Conservation (phyloP, 2,329 filamentous ascomycete genomes). For the Lasiodiplodia theobromae region DNA sequence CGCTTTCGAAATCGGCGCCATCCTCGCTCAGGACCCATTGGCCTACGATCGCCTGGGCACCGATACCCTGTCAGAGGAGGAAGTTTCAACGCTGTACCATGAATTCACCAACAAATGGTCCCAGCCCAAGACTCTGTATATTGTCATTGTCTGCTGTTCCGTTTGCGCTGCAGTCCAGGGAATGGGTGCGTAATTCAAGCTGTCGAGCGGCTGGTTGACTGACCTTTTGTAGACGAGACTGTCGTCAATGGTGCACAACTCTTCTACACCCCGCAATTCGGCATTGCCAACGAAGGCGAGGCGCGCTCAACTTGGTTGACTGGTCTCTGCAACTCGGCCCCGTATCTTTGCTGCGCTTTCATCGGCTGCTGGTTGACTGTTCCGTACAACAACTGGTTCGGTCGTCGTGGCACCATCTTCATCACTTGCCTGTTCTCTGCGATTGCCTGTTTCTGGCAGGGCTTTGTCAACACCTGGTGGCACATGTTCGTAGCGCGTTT, state of each 20-base stretch:
- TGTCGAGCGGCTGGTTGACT: not conserved
- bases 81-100: constrained; percentile 63
- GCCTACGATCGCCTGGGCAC: constrained; percentile 33
- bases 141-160: constrained; percentile 71
- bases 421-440: constrained; percentile 74
- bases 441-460: constrained; percentile 64
- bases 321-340: constrained; percentile 67
- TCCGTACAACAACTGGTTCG: constrained; percentile 74
- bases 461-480: constrained; percentile 74
- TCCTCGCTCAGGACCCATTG: constrained; percentile 38
- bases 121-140: constrained; percentile 70
- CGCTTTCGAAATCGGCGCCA: constrained; percentile 41
- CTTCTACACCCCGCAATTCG: constrained; percentile 69
- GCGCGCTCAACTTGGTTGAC: constrained; percentile 64
- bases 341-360: constrained; percentile 72
- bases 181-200: constrained; percentile 57
- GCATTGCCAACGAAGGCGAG: constrained; percentile 56
- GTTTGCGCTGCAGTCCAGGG: constrained; percentile 74
- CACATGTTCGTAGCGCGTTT: constrained; percentile 75
- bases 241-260: constrained; percentile 73
- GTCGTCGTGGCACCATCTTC: constrained; percentile 78
- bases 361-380: constrained; percentile 77
- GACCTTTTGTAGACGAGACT: constrained; percentile 62
- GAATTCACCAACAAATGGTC: constrained; percentile 74
- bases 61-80: constrained; percentile 62